Evolutionary conservation across 2,329 filamentous ascomycete genomes (phyloP).

Genomic region (Penicillium fuscoglaucum): DNA sequence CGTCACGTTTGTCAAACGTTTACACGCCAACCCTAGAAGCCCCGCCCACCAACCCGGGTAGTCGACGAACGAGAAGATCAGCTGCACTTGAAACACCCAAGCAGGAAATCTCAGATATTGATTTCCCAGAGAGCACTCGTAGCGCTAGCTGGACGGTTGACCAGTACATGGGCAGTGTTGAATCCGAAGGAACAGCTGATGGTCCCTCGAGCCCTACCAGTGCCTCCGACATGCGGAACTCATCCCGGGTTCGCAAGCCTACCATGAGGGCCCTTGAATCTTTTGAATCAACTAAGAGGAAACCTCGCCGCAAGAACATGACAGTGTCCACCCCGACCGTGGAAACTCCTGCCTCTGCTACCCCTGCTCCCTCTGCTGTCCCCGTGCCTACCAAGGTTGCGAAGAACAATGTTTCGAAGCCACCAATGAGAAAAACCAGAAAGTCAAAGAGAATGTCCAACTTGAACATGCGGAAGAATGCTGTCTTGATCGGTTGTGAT

Average conservation of each 20-base stretch:
- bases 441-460: conserved; percentile 9
- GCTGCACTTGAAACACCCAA: conserved; percentile 16
- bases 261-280: conserved; percentile 34
- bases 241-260: conserved; percentile 32
- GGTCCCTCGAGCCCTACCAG: conserved; percentile 17
- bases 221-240: conserved; percentile 26
- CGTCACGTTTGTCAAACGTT: conserved; percentile 26
- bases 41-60: conserved; percentile 12
- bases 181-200: conserved; percentile 13
- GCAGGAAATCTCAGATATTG: conserved; percentile 12
- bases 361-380: background rate
- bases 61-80: conserved; percentile 18
- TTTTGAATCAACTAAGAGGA: conserved; percentile 14
- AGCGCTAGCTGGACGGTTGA: conserved; percentile 15
- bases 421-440: conserved; percentile 2
- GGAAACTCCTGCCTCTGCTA: conserved; percentile 1
- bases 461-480: background rate
- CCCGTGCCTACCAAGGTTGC: background rate
- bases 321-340: background rate
- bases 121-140: conserved; percentile 16
- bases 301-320: conserved; percentile 13
- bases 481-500: conserved; percentile 8
- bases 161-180: conserved; percentile 18
- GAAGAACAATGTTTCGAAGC: background rate
- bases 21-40: conserved; percentile 21